Evolutionary conservation across 345 rosid genomes (phyloP), one percentile per base, ranked within the genome.

Genomic region (Pistacia vera): DNA sequence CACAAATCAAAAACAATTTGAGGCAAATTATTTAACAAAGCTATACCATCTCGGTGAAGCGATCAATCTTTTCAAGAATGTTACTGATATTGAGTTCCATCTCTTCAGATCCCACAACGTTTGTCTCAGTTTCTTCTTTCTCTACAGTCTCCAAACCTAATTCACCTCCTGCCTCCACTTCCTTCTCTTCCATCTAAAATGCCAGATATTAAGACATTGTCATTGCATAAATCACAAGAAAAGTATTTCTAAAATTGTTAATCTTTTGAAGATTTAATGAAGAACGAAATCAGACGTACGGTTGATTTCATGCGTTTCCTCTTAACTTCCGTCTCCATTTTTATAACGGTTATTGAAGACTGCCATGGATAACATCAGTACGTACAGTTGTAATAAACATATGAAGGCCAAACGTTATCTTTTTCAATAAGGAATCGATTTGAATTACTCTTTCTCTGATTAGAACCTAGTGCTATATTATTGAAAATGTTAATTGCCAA

Each of bases 1-100:
- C 41, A 38, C 57, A 63, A 59, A 17, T 28, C 57, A 28, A 22
- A 17, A 70, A 64, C 33, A 46, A 55, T 41, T 55, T 7, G 10
- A 74, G 35, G 44, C 65, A 73, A 65, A 35, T n/a, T 35, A 44
- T 30, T 56, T 7, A 63, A 44, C n/a, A 13, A 71, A 62, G 38
- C 4, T 30, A 11, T 90, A 96, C 98, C 87, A 80, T 82, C 68
- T 90, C 91, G 41, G 97, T 92, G 85, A 92, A 93, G 81, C 83
- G 86, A 30, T 92, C 95, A 41, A 93, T 93, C 85, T 87, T 93
- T 25, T 96, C 91, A 60, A 85, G 81, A 81, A 93, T 83, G 48
- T 85, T 86, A 78, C 85, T 35, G 75, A 92, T 87, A 71, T 75
- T 84, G 61, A 81, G 87, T 65, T 93, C 94, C 88, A 92, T 87